A percentile compares a stretch with the other conserved stretches of the same genome.
Conservation (phyloP, 1,284 basidiomycete genomes). For the Flammula alnicola region DNA sequence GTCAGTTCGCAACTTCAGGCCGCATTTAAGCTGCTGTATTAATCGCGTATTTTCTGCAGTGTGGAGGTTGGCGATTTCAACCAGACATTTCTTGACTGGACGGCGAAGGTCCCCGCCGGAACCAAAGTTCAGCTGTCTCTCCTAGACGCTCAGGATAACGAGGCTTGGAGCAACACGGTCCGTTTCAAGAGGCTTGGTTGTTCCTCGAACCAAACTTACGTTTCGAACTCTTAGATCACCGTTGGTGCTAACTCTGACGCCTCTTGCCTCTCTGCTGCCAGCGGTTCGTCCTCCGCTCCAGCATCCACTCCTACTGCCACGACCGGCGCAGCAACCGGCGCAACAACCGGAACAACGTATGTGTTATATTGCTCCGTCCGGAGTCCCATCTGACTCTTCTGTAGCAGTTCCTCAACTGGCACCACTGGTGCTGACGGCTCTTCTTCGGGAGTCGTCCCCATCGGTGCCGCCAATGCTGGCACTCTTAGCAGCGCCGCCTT, state of each 20-base stretch:
- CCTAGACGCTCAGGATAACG: constrained; percentile 53
- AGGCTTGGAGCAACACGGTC: constrained; percentile 69
- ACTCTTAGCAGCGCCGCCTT: constrained; percentile 37
- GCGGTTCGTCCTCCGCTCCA: constrained; percentile 18
- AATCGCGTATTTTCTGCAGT: constrained; percentile 24
- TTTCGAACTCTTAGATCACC: constrained; percentile 50
- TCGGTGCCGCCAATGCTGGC: constrained; percentile 62
- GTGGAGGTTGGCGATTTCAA: constrained; percentile 63
- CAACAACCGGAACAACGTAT: neutral
- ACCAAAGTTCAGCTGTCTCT: constrained; percentile 58
- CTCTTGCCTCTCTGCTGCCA: constrained; percentile 49
- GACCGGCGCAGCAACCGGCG: constrained; percentile 4
- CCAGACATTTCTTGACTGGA: constrained; percentile 50
- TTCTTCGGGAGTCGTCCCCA: constrained; percentile 27
- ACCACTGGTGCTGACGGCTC: constrained; percentile 21
- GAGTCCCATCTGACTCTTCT: constrained; percentile 9
- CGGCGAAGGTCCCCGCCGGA: constrained; percentile 51
- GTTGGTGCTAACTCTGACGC: constrained; percentile 51
- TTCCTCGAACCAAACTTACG: neutral
- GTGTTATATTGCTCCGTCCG: too few relatives aligned
- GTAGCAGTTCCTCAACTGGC: constrained; percentile 5
- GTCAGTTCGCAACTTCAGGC: constrained; percentile 43
- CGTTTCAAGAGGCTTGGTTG: constrained; percentile 28
- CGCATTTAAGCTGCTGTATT: neutral
- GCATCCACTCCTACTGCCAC: constrained; percentile 12